Conservation (phyloP, 371 early-diverging fungal genomes). For the Gilbertella persicaria region DNA sequence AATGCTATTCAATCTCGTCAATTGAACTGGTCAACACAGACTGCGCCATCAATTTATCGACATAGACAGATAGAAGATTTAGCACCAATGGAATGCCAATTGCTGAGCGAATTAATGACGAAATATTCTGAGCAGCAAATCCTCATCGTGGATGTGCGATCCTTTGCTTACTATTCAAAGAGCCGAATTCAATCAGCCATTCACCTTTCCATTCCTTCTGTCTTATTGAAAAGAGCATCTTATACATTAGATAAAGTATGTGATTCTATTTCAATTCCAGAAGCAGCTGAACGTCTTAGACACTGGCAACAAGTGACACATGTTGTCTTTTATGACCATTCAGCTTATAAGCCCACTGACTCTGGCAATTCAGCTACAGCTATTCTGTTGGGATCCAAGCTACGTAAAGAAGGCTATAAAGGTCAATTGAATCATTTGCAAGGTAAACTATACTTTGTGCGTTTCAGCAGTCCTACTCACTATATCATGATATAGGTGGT, state of each 20-base stretch:
- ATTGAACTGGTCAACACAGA: background rate
- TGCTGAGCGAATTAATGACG: slow-evolving; percentile 5
- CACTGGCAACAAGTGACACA: slow-evolving; percentile 38
- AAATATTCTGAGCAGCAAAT: slow-evolving; percentile 2
- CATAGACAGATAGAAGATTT: slow-evolving; percentile 10
- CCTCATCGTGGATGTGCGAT: slow-evolving; percentile 54
- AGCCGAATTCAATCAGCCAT: slow-evolving; percentile 40
- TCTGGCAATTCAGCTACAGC: slow-evolving; percentile 35
- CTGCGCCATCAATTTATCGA: background rate
- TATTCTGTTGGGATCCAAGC: slow-evolving; percentile 33
- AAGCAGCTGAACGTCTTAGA: slow-evolving; percentile 23
- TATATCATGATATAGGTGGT: slow-evolving; percentile 24
- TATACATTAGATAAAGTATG: slow-evolving; percentile 48
- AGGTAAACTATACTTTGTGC: slow-evolving; percentile 11
- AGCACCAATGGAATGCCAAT: slow-evolving; percentile 6
- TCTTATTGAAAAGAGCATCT: slow-evolving; percentile 46
- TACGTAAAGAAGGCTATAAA: slow-evolving; percentile 13
- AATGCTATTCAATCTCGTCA: slow-evolving; percentile 25
- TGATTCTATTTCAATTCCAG: slow-evolving; percentile 35
- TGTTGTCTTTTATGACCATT: slow-evolving; percentile 53
- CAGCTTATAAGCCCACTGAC: slow-evolving; percentile 34
- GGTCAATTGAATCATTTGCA: slow-evolving; percentile 22
- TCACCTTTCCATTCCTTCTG: slow-evolving; percentile 47
- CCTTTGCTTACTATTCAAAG: slow-evolving; percentile 30
- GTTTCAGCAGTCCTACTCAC: background rate